A percentile compares a stretch with the other conserved stretches of the same genome.
These are phyloP conservation scores for Sphagnum tenellum DNA, from an alignment of 225 moss, liverwort and hornwort genomes.

Conservation along the genomic window DNA sequence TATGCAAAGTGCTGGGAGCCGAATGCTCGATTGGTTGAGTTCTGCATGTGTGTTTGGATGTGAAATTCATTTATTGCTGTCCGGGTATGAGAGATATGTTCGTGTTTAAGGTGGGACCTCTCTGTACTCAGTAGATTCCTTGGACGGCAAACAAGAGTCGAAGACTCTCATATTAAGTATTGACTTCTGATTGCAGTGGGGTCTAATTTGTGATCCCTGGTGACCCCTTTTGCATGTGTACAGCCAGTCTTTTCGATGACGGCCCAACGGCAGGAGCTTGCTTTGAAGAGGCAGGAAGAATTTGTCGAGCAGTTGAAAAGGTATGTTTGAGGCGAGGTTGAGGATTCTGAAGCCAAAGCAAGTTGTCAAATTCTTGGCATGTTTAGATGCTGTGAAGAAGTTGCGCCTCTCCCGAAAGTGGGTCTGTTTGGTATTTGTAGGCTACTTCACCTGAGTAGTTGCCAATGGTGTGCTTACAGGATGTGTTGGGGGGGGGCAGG, in stretches of 20 bases:
- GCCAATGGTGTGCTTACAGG: no score
- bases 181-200: not conserved
- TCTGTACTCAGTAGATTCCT: no score
- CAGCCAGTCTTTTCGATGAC: constrained; percentile 86
- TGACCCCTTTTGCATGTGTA: constrained; percentile 1
- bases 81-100: constrained; percentile 46
- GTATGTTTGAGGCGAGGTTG: constrained; percentile 1
- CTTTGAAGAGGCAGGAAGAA: constrained; percentile 77
- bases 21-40: constrained; percentile 93
- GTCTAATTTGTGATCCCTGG: constrained; percentile 4
- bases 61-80: constrained; percentile 61
- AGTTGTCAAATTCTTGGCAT: no score
- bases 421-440: no score
- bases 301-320: constrained; percentile 53
- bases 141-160: no score
- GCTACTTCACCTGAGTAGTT: no score
- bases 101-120: constrained; percentile 49
- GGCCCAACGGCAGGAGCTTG: constrained; percentile 71
- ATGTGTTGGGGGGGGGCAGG: no score
- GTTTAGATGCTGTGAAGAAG: no score
- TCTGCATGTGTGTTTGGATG: constrained; percentile 96
- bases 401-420: no score
- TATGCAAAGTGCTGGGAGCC: constrained; percentile 90
- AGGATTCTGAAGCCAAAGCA: no score
- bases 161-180: not conserved